Percentiles rank a stretch among this genome's conserved stretches.
phyloP scores from a whole-genome alignment of 139 green algal genomes.

The Chlamydomonas schloesseri region DNA sequence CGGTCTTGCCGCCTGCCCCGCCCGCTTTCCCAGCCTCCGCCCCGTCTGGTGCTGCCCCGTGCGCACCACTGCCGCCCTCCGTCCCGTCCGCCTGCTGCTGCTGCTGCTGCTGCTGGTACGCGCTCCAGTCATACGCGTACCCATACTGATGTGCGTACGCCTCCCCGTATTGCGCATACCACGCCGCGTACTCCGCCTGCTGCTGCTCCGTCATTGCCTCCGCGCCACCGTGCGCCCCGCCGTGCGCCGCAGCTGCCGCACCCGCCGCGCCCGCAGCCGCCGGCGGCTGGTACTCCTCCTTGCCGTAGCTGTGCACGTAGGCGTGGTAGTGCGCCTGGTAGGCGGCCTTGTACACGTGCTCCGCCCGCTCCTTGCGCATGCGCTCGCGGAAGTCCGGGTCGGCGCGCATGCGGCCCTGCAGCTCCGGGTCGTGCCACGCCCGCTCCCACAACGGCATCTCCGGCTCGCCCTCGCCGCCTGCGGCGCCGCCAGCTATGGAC shows the following conservation, averaged over 20 bases:
- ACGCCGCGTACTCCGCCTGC: background rate
- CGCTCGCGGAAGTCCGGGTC: conserved; percentile 5
- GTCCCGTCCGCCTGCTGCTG: background rate
- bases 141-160: background rate
- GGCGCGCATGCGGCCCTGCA: conserved; percentile 1
- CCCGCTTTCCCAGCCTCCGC: background rate
- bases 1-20: background rate
- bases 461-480: background rate
- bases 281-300: background rate
- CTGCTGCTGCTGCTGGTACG: background rate
- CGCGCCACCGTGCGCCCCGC: too few relatives aligned
- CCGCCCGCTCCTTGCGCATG: background rate
- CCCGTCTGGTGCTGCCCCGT: background rate
- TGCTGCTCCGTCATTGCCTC: background rate
- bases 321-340: conserved; percentile 23
- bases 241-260: too few relatives aligned
- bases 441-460: conserved; percentile 1
- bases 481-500: too few relatives aligned
- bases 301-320: conserved; percentile 31
- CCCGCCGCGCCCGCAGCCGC: too few relatives aligned
- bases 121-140: background rate
- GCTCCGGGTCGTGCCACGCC: conserved; percentile 2
- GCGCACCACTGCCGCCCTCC: background rate
- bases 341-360: conserved; percentile 10
- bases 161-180: background rate